A percentile compares a stretch with the other conserved stretches of the same genome.
These are phyloP conservation scores for Ogataea dorogensis DNA, from an alignment of 805 yeast genomes.

Conservation along the genomic window DNA sequence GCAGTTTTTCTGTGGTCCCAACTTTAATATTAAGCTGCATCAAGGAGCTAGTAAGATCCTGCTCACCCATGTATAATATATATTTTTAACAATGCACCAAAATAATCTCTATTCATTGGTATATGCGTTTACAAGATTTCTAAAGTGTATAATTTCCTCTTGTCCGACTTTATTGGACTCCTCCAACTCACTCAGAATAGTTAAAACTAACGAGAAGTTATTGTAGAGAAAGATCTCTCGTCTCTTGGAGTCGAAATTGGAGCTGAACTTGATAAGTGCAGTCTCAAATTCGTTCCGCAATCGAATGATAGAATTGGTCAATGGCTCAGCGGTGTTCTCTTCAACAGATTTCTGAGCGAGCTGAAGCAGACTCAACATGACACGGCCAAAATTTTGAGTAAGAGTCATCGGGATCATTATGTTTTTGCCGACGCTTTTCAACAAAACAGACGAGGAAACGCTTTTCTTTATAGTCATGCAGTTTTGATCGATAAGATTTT, in stretches of 20 bases:
- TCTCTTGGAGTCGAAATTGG: slow-evolving; percentile 42
- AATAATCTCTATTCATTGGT: slow-evolving; percentile 3
- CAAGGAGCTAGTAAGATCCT: slow-evolving; percentile 18
- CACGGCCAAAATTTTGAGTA: slow-evolving; percentile 77
- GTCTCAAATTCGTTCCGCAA: slow-evolving; percentile 79
- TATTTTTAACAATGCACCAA: background rate
- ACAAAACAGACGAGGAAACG: slow-evolving; percentile 39
- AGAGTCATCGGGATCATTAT: slow-evolving; percentile 53
- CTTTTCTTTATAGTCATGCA: slow-evolving; percentile 66
- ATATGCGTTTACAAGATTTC: slow-evolving; percentile 23
- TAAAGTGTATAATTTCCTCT: slow-evolving; percentile 22
- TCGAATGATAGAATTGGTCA: slow-evolving; percentile 64
- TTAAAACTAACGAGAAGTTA: slow-evolving; percentile 63
- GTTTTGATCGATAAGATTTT: slow-evolving; percentile 70
- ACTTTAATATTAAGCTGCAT: slow-evolving; percentile 21
- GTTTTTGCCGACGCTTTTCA: slow-evolving; percentile 29
- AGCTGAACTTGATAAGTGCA: slow-evolving; percentile 67
- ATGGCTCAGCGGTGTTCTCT: slow-evolving; percentile 58
- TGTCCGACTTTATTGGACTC: slow-evolving; percentile 28
- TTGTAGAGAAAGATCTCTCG: slow-evolving; percentile 73
- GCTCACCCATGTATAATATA: slow-evolving; percentile 3
- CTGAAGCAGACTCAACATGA: slow-evolving; percentile 67
- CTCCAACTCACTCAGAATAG: slow-evolving; percentile 46
- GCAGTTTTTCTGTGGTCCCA: slow-evolving; percentile 10
- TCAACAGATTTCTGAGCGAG: slow-evolving; percentile 39